Percentiles rank a stretch among this genome's conserved stretches.
Conservation (phyloP, 306 rosid genomes). For the Canavalia ensiformis region DNA sequence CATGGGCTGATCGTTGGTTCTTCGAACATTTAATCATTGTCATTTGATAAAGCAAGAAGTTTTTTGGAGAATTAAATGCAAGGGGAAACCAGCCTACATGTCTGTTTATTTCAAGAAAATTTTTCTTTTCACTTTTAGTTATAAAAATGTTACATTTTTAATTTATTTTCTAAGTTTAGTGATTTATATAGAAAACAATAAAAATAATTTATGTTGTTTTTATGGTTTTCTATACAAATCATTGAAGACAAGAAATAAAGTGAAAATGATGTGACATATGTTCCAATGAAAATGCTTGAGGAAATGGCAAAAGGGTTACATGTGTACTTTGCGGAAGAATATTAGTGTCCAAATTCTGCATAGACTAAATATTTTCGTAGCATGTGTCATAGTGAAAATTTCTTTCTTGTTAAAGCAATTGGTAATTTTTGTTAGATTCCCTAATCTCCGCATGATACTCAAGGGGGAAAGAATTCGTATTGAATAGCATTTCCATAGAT, state of each 20-base stretch:
- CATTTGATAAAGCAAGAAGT: background rate
- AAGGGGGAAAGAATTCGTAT: background rate
- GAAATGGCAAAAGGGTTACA: background rate
- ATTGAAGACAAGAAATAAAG: background rate
- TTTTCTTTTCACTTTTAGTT: background rate
- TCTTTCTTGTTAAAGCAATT: conserved; percentile 8
- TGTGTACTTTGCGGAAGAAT: background rate
- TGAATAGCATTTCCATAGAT: conserved; percentile 14
- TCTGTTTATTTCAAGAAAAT: background rate
- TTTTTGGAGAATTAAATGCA: conserved; percentile 4
- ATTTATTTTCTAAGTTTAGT: background rate
- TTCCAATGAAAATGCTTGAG: background rate
- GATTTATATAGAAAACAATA: background rate
- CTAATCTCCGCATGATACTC: background rate
- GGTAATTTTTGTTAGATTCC: background rate
- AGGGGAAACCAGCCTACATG: background rate
- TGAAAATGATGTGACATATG: background rate
- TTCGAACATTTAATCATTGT: background rate
- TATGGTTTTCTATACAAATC: background rate
- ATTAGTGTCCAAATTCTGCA: background rate
- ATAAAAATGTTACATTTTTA: background rate
- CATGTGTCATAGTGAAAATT: background rate
- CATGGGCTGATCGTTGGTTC: conserved; percentile 1
- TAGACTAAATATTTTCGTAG: background rate
- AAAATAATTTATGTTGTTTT: background rate